Conservation (phyloP, 805 yeast species). For the Wickerhamomyces alni region DNA sequence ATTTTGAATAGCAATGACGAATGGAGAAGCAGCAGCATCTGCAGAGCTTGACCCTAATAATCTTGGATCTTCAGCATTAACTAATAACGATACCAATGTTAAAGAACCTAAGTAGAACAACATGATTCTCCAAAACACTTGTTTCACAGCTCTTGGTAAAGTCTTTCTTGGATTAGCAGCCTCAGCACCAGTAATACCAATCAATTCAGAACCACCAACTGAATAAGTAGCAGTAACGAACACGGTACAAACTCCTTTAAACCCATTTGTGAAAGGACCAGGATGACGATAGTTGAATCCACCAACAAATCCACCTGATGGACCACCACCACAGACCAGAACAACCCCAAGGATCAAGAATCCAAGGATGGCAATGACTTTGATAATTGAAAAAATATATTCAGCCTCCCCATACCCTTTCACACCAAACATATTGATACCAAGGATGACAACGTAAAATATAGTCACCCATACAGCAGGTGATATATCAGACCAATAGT, state of each 20-base stretch:
- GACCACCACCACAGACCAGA: conserved; percentile 43
- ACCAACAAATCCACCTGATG: conserved; percentile 37
- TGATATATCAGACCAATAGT: conserved; percentile 41
- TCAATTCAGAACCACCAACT: conserved; percentile 47
- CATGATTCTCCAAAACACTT: conserved; percentile 50
- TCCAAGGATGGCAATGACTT: conserved; percentile 43
- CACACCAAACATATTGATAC: conserved; percentile 49
- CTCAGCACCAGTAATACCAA: conserved; percentile 47
- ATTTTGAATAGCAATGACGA: conserved; percentile 38
- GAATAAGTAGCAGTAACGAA: conserved; percentile 53
- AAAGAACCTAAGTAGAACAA: conserved; percentile 41
- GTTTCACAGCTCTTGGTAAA: conserved; percentile 47
- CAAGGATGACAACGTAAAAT: conserved; percentile 42
- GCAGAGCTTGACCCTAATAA: conserved; percentile 25
- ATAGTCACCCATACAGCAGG: conserved; percentile 47
- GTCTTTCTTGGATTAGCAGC: conserved; percentile 40
- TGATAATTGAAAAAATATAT: conserved; percentile 41
- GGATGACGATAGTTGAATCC: conserved; percentile 43
- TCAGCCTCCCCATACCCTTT: conserved; percentile 52
- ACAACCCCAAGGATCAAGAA: conserved; percentile 51
- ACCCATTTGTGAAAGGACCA: conserved; percentile 60
- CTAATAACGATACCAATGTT: conserved; percentile 39
- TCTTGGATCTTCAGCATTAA: conserved; percentile 36
- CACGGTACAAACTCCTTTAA: conserved; percentile 48
- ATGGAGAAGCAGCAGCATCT: conserved; percentile 37